These are phyloP conservation scores for Colletotrichum echinochloae DNA, from an alignment of 2,329 filamentous ascomycete genomes.

Conservation along the genomic window DNA sequence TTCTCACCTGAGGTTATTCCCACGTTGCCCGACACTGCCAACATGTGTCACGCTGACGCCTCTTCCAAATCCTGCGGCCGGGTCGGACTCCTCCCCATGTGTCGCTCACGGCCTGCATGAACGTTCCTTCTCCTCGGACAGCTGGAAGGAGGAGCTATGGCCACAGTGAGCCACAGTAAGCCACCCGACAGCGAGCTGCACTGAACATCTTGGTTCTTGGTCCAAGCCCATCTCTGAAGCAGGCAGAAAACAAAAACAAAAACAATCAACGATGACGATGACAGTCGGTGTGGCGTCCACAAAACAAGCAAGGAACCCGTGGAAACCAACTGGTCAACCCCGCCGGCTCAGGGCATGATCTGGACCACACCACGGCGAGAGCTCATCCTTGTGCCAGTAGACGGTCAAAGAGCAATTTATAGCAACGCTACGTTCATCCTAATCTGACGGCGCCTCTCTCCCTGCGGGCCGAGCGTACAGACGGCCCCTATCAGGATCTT, in stretches of 20 bases:
- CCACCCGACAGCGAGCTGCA: not conserved
- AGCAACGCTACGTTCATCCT: slow-evolving; percentile 21
- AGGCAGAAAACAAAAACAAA: not conserved
- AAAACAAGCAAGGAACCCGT: slow-evolving; percentile 6
- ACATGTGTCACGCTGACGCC: slow-evolving; percentile 27
- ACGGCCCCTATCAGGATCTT: slow-evolving; percentile 19
- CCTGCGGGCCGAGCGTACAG: slow-evolving; percentile 23
- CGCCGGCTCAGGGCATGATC: slow-evolving; percentile 21
- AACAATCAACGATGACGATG: slow-evolving; percentile 6
- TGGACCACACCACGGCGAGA: slow-evolving; percentile 25
- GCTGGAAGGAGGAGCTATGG: slow-evolving; percentile 23
- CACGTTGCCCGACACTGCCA: slow-evolving; percentile 22
- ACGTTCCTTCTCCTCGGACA: slow-evolving; percentile 1
- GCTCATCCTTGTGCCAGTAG: slow-evolving; percentile 28
- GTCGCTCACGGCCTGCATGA: slow-evolving; percentile 1
- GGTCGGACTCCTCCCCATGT: slow-evolving; percentile 5
- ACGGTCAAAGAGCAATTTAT: slow-evolving; percentile 29
- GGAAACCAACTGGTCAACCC: slow-evolving; percentile 21
- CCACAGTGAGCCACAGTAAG: slow-evolving; percentile 9
- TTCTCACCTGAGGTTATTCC: slow-evolving; percentile 21
- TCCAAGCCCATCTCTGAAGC: slow-evolving; percentile 2
- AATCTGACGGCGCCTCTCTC: slow-evolving; percentile 16
- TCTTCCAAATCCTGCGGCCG: slow-evolving; percentile 25
- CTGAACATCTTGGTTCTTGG: not conserved
- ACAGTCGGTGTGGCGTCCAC: slow-evolving; percentile 3